Evolutionary conservation across 306 rosid genomes (phyloP).

Genomic region (Coriaria nepalensis): DNA sequence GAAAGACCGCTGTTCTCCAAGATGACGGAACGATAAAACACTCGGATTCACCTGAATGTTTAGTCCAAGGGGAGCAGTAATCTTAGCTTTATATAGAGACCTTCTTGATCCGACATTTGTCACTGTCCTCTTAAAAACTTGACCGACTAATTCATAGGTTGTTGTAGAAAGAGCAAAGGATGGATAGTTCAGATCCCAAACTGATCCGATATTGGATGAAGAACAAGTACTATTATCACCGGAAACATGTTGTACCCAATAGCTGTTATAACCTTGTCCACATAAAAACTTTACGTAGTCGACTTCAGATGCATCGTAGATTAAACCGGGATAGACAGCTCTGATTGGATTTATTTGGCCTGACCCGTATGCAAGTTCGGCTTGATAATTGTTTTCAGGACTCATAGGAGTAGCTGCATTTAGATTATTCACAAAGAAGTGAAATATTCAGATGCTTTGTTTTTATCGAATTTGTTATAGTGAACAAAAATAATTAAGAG

Average conservation of each 20-base stretch:
- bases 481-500: no score
- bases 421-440: no score
- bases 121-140: constrained; percentile 13
- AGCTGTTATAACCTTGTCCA: constrained; percentile 27
- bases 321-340: constrained; percentile 18
- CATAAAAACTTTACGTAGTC: constrained; percentile 21
- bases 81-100: constrained; percentile 22
- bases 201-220: not conserved
- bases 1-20: constrained; percentile 16
- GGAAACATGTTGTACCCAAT: no score
- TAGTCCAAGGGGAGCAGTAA: constrained; percentile 17
- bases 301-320: constrained; percentile 20
- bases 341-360: constrained; percentile 20
- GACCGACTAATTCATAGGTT: not conserved
- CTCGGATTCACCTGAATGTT: constrained; percentile 20
- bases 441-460: no score
- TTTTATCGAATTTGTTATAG: no score
- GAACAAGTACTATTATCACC: constrained; percentile 15
- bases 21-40: constrained; percentile 20
- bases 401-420: constrained; percentile 19
- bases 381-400: constrained; percentile 2
- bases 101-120: constrained; percentile 19
- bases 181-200: constrained; percentile 20
- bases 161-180: constrained; percentile 13
- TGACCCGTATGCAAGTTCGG: constrained; percentile 17